Conservation (phyloP, 352 stramenopile genomes). For the Aphanomyces invadans region DNA sequence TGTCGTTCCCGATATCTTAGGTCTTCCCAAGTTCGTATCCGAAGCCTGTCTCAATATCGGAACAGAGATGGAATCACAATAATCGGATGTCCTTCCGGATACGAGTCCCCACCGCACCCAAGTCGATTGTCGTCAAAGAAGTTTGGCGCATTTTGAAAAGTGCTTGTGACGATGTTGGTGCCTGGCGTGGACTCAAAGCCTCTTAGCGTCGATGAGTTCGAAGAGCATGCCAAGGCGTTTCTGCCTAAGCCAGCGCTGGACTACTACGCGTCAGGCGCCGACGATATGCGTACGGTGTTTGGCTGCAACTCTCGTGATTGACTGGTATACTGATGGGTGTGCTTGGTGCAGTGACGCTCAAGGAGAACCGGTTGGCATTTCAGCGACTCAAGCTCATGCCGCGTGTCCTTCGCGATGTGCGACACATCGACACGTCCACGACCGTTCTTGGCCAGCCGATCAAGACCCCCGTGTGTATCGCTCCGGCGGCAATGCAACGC, state of each 20-base stretch:
- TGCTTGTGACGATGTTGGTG: no score
- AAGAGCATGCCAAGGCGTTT: constrained; percentile 82
- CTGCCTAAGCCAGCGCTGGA: constrained; percentile 88
- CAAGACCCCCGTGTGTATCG: constrained; percentile 90
- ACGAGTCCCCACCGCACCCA: no score
- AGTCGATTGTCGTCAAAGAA: no score
- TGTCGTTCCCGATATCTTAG: no score
- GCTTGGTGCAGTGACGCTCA: constrained; percentile 34
- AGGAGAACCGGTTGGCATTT: constrained; percentile 85
- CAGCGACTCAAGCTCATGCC: constrained; percentile 90
- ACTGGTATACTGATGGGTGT: no score
- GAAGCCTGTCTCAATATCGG: no score
- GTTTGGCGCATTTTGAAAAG: no score
- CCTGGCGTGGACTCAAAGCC: constrained; percentile 60
- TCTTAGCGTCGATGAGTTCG: constrained; percentile 87
- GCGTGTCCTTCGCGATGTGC: constrained; percentile 90
- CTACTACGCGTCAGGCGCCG: constrained; percentile 89
- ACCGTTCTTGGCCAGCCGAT: constrained; percentile 88
- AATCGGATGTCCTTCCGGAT: no score
- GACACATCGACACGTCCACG: constrained; percentile 86
- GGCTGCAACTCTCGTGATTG: no score
- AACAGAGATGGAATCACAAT: no score
- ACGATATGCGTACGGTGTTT: constrained; percentile 86
- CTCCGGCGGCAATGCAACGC: constrained; percentile 85
- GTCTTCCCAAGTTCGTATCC: no score